phyloP scores from a whole-genome alignment of 139 green algal species.

The Chlamydomonas urium region DNA sequence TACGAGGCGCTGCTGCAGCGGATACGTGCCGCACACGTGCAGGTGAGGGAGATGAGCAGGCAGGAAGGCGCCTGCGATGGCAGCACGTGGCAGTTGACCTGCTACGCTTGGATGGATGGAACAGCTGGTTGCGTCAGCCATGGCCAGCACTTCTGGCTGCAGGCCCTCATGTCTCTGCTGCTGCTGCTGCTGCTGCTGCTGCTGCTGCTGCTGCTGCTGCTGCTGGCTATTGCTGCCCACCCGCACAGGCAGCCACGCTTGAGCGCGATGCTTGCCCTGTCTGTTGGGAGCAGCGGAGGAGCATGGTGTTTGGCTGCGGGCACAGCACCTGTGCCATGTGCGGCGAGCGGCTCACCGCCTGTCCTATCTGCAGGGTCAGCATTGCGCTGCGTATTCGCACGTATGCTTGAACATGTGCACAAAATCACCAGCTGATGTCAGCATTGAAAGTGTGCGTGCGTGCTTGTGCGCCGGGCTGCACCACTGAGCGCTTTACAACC shows the following conservation, averaged over 20 bases:
- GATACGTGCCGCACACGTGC: conserved; percentile 16
- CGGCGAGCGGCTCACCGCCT: conserved; percentile 19
- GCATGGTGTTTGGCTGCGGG: conserved; percentile 31
- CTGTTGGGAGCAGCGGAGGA: conserved; percentile 32
- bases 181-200: conserved; percentile 1
- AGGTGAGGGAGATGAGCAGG: no score
- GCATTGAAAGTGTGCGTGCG: no score
- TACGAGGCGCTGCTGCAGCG: conserved; percentile 16
- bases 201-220: not conserved
- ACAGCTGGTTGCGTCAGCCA: no score
- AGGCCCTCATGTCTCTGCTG: no score
- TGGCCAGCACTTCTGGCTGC: no score
- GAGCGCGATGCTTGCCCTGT: conserved; percentile 29
- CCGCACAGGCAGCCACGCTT: not conserved
- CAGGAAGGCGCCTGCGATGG: no score
- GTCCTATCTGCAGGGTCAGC: conserved; percentile 28
- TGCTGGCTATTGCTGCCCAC: not conserved
- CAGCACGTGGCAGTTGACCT: no score
- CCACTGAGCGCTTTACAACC: no score
- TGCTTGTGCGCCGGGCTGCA: no score
- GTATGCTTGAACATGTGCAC: no score
- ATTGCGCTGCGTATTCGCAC: conserved; percentile 25
- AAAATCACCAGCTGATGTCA: no score
- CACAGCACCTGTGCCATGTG: conserved; percentile 30
- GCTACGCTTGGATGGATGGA: no score